Evolutionary conservation across 176 grass and related monocot species (phyloP).

Genomic region (Aegilops sharonensis): DNA sequence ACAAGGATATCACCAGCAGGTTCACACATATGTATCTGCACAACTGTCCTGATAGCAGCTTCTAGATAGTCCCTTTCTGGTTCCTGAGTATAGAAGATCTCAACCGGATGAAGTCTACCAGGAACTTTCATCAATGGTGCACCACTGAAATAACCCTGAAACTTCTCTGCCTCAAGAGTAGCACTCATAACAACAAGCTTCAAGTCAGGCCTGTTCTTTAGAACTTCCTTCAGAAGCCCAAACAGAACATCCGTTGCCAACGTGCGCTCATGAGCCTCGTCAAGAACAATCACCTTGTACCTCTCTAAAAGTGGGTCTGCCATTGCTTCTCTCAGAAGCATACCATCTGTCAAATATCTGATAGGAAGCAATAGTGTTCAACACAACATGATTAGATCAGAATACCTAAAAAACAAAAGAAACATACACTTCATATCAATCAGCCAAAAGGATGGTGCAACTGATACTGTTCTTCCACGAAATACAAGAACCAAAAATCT

Average conservation of each 20-base stretch:
- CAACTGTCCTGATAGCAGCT: constrained; percentile 84
- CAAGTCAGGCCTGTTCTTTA: constrained; percentile 81
- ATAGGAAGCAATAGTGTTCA: constrained; percentile 93
- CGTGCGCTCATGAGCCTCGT: constrained; percentile 95
- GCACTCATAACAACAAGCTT: constrained; percentile 98
- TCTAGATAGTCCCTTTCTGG: constrained; percentile 97
- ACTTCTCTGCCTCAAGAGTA: constrained; percentile 95
- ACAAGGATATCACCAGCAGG: constrained; percentile 89
- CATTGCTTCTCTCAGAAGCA: constrained; percentile 99
- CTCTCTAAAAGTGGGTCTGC: constrained; percentile 93
- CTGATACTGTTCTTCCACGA: constrained; percentile 24
- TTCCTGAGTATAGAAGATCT: constrained; percentile 97
- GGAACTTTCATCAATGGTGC: constrained; percentile 94
- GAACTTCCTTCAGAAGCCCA: constrained; percentile 92
- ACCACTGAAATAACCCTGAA: constrained; percentile 71
- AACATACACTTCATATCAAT: constrained; percentile 47
- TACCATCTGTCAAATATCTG: constrained; percentile 99
- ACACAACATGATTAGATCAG: constrained; percentile 62
- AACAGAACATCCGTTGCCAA: constrained; percentile 93
- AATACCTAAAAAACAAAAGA: constrained; percentile 59
- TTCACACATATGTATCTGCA: constrained; percentile 94
- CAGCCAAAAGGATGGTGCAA: constrained; percentile 49
- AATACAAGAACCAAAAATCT: constrained; percentile 39
- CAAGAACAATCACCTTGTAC: constrained; percentile 95
- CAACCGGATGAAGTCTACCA: constrained; percentile 88